phyloP scores from a whole-genome alignment of 2,329 filamentous ascomycete genomes.

The Colletotrichum caudatum region DNA sequence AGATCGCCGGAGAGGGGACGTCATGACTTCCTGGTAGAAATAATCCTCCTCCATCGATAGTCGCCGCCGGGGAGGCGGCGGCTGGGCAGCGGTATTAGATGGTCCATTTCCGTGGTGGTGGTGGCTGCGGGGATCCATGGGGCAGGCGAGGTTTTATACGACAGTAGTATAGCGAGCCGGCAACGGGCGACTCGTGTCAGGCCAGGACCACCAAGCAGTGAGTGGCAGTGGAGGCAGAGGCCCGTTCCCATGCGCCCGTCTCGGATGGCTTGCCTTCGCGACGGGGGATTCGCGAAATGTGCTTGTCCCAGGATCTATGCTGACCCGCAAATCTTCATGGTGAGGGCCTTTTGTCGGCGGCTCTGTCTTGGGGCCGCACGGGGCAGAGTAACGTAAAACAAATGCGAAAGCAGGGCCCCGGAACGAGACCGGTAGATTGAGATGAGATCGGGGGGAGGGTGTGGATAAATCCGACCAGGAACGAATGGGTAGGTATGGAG shows the following conservation, averaged over 20 bases:
- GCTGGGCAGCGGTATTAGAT: conserved; percentile 48
- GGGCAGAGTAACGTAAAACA: conserved; percentile 42
- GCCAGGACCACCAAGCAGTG: conserved; percentile 40
- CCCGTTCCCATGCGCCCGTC: conserved; percentile 42
- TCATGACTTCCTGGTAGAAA: conserved; percentile 66
- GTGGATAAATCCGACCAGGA: conserved; percentile 32
- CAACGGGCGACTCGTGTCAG: conserved; percentile 40
- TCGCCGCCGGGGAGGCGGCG: conserved; percentile 57
- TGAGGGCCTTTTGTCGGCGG: conserved; percentile 42
- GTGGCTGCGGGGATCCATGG: conserved; percentile 47
- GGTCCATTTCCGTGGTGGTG: conserved; percentile 43
- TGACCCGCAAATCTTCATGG: conserved; percentile 42
- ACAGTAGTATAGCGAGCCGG: conserved; percentile 32
- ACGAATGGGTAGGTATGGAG: conserved; percentile 32
- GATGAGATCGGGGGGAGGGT: conserved; percentile 38
- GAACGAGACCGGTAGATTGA: conserved; percentile 40
- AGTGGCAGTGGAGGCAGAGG: conserved; percentile 40
- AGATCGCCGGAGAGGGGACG: conserved; percentile 55
- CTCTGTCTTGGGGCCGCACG: conserved; percentile 41
- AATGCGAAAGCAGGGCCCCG: conserved; percentile 35
- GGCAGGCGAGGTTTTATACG: conserved; percentile 39
- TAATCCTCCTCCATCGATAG: conserved; percentile 68
- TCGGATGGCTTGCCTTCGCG: conserved; percentile 37
- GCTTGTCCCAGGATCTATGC: conserved; percentile 41
- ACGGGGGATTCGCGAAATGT: conserved; percentile 39